Evolutionary conservation across 495 filamentous ascomycete species (phyloP).

Genomic region (Penicillium alfredii): DNA sequence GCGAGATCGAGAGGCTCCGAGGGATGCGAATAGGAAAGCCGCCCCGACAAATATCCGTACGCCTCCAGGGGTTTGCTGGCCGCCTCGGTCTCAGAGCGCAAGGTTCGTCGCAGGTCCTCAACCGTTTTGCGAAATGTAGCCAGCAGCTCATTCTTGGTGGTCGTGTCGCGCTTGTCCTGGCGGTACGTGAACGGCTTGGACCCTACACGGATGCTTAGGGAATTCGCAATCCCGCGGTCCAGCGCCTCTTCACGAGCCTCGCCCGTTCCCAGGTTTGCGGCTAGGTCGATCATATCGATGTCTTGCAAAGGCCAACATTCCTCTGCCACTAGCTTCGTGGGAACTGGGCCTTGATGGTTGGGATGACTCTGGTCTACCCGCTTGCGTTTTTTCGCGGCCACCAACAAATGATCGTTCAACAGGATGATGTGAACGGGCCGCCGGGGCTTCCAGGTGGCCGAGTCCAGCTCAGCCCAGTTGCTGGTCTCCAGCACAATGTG

Average conservation of each 20-base stretch:
- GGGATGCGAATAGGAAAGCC: conserved; percentile 25
- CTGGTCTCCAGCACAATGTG: conserved; percentile 88
- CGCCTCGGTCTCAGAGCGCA: conserved; percentile 78
- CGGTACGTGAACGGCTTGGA: conserved; percentile 90
- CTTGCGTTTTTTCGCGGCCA: conserved; percentile 87
- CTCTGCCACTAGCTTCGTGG: conserved; percentile 81
- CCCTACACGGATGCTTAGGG: conserved; percentile 85
- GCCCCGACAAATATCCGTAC: conserved; percentile 62
- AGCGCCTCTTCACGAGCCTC: conserved; percentile 48
- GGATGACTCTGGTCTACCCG: conserved; percentile 61
- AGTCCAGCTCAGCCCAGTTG: conserved; percentile 92
- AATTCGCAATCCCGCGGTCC: conserved; percentile 69
- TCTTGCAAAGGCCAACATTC: conserved; percentile 92
- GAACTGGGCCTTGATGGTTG: conserved; percentile 51
- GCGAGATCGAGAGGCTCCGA: conserved; percentile 56
- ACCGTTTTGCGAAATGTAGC: conserved; percentile 85
- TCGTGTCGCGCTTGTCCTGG: conserved; percentile 64
- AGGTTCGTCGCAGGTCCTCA: conserved; percentile 77
- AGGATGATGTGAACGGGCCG: conserved; percentile 82
- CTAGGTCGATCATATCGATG: conserved; percentile 87
- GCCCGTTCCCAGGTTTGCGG: conserved; percentile 52
- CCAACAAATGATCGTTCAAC: conserved; percentile 88
- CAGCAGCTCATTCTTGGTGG: conserved; percentile 73
- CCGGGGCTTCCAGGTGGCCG: conserved; percentile 88
- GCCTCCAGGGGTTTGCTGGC: conserved; percentile 70